phyloP scores from a whole-genome alignment of 2,329 filamentous ascomycete genomes.

The Chaetomium olivaceum region DNA sequence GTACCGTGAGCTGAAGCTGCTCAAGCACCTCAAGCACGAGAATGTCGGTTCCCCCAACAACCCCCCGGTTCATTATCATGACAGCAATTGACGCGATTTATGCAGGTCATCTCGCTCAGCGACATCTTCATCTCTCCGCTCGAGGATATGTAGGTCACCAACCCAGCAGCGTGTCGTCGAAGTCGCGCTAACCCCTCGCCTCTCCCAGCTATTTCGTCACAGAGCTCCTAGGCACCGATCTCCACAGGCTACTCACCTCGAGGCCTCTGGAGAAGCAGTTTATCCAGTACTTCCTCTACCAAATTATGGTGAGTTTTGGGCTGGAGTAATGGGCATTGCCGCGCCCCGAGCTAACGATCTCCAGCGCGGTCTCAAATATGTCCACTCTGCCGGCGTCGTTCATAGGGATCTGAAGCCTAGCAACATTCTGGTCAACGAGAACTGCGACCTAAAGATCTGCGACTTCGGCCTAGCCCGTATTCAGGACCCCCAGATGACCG shows the following conservation, averaged over 20 bases:
- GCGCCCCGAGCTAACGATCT: slow-evolving; percentile 15
- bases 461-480: slow-evolving; percentile 97
- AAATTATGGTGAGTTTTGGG: slow-evolving; percentile 78
- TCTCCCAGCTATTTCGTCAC: slow-evolving; percentile 86
- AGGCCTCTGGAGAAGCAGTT: slow-evolving; percentile 98
- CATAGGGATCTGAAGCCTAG: slow-evolving; percentile 97
- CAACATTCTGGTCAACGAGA: slow-evolving; percentile 99
- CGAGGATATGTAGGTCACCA: slow-evolving; percentile 81
- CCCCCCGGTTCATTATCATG: not conserved
- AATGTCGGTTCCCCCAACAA: slow-evolving; percentile 61
- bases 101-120: slow-evolving; percentile 90
- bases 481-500: slow-evolving; percentile 99
- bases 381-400: slow-evolving; percentile 96
- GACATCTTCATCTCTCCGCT: slow-evolving; percentile 99
- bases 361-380: slow-evolving; percentile 96
- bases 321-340: not conserved
- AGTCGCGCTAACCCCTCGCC: slow-evolving; percentile 26
- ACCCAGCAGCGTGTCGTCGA: not conserved
- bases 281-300: slow-evolving; percentile 99
- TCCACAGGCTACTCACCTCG: slow-evolving; percentile 92
- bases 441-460: slow-evolving; percentile 99
- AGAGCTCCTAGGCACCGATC: slow-evolving; percentile 92
- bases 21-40: slow-evolving; percentile 96
- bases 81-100: slow-evolving; percentile 30
- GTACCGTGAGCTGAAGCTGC: slow-evolving; percentile 93